These are phyloP conservation scores for Blastobotrys proliferans DNA, from an alignment of 1,139 yeast genomes.

Conservation along the genomic window DNA sequence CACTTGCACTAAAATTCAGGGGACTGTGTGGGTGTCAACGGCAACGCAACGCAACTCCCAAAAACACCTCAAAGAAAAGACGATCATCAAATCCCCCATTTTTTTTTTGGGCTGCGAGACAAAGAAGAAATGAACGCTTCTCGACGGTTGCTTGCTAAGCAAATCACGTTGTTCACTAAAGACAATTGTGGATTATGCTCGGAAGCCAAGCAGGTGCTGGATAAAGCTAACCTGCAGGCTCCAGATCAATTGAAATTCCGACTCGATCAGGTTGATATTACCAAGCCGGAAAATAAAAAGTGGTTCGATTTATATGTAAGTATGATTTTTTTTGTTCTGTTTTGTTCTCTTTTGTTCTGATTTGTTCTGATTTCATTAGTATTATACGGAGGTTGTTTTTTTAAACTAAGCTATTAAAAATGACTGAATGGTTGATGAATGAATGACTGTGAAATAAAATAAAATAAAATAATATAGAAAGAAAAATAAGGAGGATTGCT, in stretches of 20 bases:
- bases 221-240: slow-evolving; percentile 38
- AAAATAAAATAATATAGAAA: neutral
- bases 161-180: slow-evolving; percentile 66
- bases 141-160: neutral
- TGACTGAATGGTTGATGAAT: no score
- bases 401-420: no score
- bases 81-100: no score
- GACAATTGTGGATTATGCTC: slow-evolving; percentile 76
- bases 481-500: neutral
- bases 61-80: no score
- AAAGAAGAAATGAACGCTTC: slow-evolving; percentile 9
- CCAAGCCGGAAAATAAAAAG: slow-evolving; percentile 56
- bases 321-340: no score
- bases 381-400: no score
- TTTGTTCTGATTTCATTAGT: no score
- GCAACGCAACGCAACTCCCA: no score
- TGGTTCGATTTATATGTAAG: slow-evolving; percentile 71
- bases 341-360: no score
- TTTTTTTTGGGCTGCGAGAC: no score
- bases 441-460: neutral
- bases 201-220: slow-evolving; percentile 56
- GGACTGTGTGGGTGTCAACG: no score
- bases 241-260: slow-evolving; percentile 30
- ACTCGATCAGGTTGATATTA: slow-evolving; percentile 59
- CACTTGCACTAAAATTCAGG: no score